Base-by-base conservation (phyloP, 805 yeast species). In the Ogataea corticis region DNA sequence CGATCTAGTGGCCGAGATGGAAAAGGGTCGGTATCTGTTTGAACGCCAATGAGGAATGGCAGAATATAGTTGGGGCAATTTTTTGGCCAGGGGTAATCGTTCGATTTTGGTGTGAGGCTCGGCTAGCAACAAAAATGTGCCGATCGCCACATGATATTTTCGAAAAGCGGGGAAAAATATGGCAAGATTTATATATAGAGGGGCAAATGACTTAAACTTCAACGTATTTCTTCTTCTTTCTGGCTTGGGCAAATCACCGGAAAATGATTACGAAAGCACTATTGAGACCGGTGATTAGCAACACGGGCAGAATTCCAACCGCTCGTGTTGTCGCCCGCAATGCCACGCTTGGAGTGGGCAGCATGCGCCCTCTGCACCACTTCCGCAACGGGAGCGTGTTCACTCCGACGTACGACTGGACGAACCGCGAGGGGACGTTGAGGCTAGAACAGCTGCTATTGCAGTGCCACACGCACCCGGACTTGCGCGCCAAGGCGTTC, bases 1-100 rank as follows among this genome's bases (percentile, higher is more conserved):
- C 41, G 54, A 56, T 5, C 52, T 68, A 6, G 52, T 81, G 34
- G 69, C 69, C 9, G 66, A 66, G 17, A 69, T 63, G 64, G 39
- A 38, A 14, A 23, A 40, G 5, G 68, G 62, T 4, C 57, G 54
- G 46, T 54, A 64, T 36, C 49, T 66, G 11, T 58, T 51, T 45
- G 67, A 65, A 12, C 45, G 42, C n/a, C 50, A 46, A 30, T 21
- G 9, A 21, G 9, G 39, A 45, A 34, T 31, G 30, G 27, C 27
- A 27, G 12, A 12, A 32, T n/a, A n/a, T n/a, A 33, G 13, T 14
- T 27, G 33, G 19, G 14, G 16, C 4, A 15, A 31, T 23, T 21
- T 21, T 21, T 21, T 21, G 5, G 7, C 25, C 25, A 21, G 25
- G 25, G 7, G 9, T 9, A 21, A 9, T 32, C 32, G 30, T 29